Evolutionary conservation across 2,329 filamentous ascomycete species (phyloP).

Genomic region (Exophiala sp.): DNA sequence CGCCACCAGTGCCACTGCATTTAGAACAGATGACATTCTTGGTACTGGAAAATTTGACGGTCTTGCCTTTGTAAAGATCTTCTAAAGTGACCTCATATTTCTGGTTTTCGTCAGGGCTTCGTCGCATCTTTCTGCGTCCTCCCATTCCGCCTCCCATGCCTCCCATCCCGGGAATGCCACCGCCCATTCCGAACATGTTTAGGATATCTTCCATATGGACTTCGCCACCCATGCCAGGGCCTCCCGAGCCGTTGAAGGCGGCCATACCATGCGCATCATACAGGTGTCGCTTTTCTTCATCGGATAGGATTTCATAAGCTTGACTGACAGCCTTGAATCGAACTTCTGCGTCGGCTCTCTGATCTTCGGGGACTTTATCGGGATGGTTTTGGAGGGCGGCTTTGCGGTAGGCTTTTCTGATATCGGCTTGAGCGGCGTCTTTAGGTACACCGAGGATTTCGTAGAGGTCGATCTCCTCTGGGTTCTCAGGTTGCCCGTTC

Average conservation of each 20-base stretch:
- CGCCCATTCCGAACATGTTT: conserved; percentile 62
- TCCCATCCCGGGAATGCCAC: conserved; percentile 47
- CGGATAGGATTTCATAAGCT: conserved; percentile 95
- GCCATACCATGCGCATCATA: conserved; percentile 97
- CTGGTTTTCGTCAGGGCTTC: conserved; percentile 80
- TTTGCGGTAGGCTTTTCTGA: conserved; percentile 76
- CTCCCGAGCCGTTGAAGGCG: conserved; percentile 78
- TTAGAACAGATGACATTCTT: conserved; percentile 86
- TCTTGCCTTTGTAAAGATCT: conserved; percentile 98
- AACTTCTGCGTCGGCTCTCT: conserved; percentile 78
- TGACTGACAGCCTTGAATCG: conserved; percentile 91
- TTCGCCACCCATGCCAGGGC: conserved; percentile 66
- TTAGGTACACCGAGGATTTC: conserved; percentile 58
- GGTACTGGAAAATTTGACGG: conserved; percentile 90
- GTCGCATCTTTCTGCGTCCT: conserved; percentile 58
- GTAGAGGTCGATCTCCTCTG: conserved; percentile 27
- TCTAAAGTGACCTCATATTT: conserved; percentile 88
- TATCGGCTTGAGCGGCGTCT: conserved; percentile 31
- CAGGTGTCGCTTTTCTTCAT: conserved; percentile 86
- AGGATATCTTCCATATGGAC: conserved; percentile 77
- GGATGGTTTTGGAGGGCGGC: conserved; percentile 87
- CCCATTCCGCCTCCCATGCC: conserved; percentile 46
- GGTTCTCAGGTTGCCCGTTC: conserved; percentile 15
- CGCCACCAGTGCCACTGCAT: conserved; percentile 87
- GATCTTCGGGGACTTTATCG: conserved; percentile 87